These are phyloP conservation scores for Tylopilus orsonianus DNA, from an alignment of 1,284 basidiomycete species.

Conservation along the genomic window DNA sequence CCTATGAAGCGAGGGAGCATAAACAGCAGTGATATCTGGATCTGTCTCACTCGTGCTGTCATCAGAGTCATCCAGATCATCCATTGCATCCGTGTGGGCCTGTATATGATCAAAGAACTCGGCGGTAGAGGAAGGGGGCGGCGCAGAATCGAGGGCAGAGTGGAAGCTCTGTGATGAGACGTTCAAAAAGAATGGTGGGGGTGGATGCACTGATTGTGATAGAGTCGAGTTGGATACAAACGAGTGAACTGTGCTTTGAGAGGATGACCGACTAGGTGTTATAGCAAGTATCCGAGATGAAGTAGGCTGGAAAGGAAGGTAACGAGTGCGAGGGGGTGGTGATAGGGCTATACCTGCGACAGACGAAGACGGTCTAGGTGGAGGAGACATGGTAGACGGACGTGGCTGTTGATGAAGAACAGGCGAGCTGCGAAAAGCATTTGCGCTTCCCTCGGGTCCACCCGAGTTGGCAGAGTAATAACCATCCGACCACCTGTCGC, in stretches of 20 bases:
- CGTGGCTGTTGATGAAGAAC: constrained; percentile 32
- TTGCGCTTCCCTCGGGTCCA: constrained; percentile 12
- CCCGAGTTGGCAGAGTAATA: constrained; percentile 32
- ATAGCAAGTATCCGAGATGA: constrained; percentile 23
- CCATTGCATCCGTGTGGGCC: constrained; percentile 65
- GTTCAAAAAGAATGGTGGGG: constrained; percentile 37
- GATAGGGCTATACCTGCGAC: constrained; percentile 40
- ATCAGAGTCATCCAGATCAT: constrained; percentile 56
- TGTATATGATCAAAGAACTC: constrained; percentile 76
- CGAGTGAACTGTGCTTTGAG: constrained; percentile 31
- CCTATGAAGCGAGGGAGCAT: constrained; percentile 26
- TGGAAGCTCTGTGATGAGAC: constrained; percentile 38
- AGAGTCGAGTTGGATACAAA: constrained; percentile 33
- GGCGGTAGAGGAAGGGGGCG: constrained; percentile 58
- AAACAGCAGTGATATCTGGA: constrained; percentile 30
- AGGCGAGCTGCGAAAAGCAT: constrained; percentile 12
- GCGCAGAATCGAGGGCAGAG: constrained; percentile 49
- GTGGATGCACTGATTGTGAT: constrained; percentile 24
- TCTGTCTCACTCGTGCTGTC: constrained; percentile 35
- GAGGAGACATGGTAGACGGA: constrained; percentile 50
- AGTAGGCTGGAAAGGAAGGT: constrained; percentile 21
- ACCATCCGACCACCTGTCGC: constrained; percentile 42
- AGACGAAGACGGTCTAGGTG: constrained; percentile 47
- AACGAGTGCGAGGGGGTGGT: constrained; percentile 52
- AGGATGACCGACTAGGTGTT: constrained; percentile 26